Evolutionary conservation across 2,329 filamentous ascomycete species (phyloP).

Genomic region (Trichophyton schoenleinii): DNA sequence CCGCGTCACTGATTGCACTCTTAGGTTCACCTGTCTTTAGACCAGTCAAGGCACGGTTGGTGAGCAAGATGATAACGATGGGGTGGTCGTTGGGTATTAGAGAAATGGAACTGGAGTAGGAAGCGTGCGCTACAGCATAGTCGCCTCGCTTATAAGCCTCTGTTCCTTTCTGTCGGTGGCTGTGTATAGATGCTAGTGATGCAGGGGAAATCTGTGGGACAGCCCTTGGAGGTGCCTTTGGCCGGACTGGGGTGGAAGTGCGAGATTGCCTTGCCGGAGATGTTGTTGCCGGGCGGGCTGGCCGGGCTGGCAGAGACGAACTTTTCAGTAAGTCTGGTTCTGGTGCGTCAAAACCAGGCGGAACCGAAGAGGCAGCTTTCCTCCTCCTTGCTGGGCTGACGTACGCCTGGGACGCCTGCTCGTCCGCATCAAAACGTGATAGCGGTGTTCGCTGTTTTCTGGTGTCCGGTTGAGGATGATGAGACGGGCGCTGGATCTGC

Average conservation of each 20-base stretch:
- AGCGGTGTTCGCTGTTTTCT: slow-evolving; percentile 29
- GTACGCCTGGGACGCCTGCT: slow-evolving; percentile 71
- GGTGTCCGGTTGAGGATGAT: neutral
- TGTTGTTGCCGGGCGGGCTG: slow-evolving; percentile 24
- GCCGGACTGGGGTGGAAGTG: slow-evolving; percentile 20
- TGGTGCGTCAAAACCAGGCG: slow-evolving; percentile 26
- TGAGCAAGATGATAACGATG: slow-evolving; percentile 73
- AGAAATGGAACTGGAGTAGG: slow-evolving; percentile 65
- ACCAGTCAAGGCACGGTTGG: slow-evolving; percentile 79
- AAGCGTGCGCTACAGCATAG: slow-evolving; percentile 70
- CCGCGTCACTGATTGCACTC: slow-evolving; percentile 70
- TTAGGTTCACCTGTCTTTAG: slow-evolving; percentile 89
- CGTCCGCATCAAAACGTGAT: slow-evolving; percentile 60
- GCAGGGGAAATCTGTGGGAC: slow-evolving; percentile 55
- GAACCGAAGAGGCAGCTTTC: slow-evolving; percentile 43
- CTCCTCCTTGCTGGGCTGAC: slow-evolving; percentile 75
- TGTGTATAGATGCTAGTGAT: slow-evolving; percentile 62
- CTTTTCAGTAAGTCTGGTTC: slow-evolving; percentile 55
- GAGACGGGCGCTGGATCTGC: neutral
- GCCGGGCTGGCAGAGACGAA: slow-evolving; percentile 19
- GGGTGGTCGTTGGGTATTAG: slow-evolving; percentile 69
- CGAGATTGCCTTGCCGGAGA: slow-evolving; percentile 29
- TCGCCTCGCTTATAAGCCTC: slow-evolving; percentile 90
- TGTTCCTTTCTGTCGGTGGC: slow-evolving; percentile 66
- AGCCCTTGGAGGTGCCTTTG: slow-evolving; percentile 37